These are phyloP conservation scores for Macadamia integrifolia DNA, from an alignment of 164 flowering plant species.

Conservation along the genomic window DNA sequence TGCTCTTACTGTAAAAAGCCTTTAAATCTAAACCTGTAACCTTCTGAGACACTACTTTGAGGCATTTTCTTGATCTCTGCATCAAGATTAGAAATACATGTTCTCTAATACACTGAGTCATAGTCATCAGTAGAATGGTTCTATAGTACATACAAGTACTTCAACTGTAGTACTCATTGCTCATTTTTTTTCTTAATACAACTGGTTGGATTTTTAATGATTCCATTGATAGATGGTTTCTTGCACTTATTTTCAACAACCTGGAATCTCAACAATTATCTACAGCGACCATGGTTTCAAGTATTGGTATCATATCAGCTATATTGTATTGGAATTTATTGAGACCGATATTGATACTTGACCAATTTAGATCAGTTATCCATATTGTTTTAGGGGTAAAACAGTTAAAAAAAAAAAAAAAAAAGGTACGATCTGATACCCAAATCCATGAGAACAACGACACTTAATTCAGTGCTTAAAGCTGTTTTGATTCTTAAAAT, in stretches of 20 bases:
- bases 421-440: too few species aligned
- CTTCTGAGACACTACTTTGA: too few species aligned
- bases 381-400: too few species aligned
- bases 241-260: slow-evolving; percentile 72
- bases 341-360: too few species aligned
- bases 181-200: not conserved
- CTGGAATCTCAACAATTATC: slow-evolving; percentile 52
- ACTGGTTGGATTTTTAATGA: slow-evolving; percentile 86
- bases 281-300: not conserved
- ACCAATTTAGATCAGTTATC: too few species aligned
- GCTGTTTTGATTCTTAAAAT: slow-evolving; percentile 61
- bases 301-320: too few species aligned
- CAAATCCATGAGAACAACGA: slow-evolving; percentile 10
- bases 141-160: not conserved
- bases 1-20: too few species aligned
- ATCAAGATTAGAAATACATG: too few species aligned
- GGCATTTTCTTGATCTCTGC: too few species aligned
- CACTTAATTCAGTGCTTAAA: slow-evolving; percentile 52
- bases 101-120: not conserved
- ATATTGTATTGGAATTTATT: too few species aligned
- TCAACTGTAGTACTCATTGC: not conserved
- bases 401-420: too few species aligned
- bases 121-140: not conserved
- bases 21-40: too few species aligned
- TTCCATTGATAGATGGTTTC: slow-evolving; percentile 66